Base-by-base conservation (phyloP, 192 early-diverging fungal genomes). In the Radiomyces spectabilis region DNA sequence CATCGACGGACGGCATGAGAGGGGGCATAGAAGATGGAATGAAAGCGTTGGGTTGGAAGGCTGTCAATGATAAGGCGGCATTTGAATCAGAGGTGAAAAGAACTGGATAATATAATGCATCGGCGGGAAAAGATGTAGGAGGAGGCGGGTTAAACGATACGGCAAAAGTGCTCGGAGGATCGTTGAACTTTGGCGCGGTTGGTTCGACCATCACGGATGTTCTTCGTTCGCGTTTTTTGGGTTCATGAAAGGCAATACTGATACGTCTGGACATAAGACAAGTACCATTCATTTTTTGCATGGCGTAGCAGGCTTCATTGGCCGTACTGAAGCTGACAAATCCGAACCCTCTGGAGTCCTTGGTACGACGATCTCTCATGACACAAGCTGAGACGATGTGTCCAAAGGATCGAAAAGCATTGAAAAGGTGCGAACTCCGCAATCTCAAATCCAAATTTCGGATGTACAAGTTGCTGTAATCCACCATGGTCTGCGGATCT, bases 371-470 rank as follows among this genome's bases (percentile, higher is more conserved):
- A 51, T 85, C 78, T 45, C 55, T 76, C 55, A 86, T 91, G 41
- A 97, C 93, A 68, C 94, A 92, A 77, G 92, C 93, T 57, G 83
- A 86, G 21, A 95, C 78, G 46, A 97, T 94, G 57, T 73, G 75
- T 31, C 94, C 94, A 57, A 89, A 97, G 54, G 82, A 80, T 38
- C 84, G 72, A 65, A 97, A 97, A 31, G 90, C 86, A 63, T 90
- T 90, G 74, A 92, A 92, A 41, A 97, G 81, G 40, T 93, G 91
- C 70, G 86, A 84, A 76, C 92, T 91, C 77, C 92, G 90, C 57
- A 95, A 92, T 49, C 84, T 75, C 18, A 85, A 70, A 77, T 95
- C 93, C 37, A 97, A 74, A 77, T 97, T 97, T 77, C 95, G 95
- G 76, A 97, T 97, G 70, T 94, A 97, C 50, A 97, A 86, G 75